Percentiles rank a stretch among this genome's conserved stretches.
phyloP scores from a whole-genome alignment of 306 rosid genomes.

The Sophora flavescens region DNA sequence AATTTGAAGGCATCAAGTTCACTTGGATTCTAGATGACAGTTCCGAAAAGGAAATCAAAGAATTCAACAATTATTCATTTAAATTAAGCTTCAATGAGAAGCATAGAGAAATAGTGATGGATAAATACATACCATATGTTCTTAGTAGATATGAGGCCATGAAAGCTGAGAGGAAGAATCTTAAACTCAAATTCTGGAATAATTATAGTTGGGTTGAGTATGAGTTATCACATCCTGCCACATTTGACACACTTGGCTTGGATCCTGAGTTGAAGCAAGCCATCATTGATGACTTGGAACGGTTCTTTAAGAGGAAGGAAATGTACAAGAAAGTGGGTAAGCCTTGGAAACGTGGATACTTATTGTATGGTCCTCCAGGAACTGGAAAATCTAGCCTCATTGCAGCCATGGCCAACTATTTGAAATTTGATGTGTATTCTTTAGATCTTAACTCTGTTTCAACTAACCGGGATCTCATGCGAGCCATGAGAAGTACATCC shows the following conservation, averaged over 20 bases:
- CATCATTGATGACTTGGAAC: constrained; percentile 45
- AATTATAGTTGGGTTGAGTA: constrained; percentile 19
- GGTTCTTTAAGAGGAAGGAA: constrained; percentile 54
- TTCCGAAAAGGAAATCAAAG: not conserved
- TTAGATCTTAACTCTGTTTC: constrained; percentile 47
- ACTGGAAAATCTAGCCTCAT: constrained; percentile 59
- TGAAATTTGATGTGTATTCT: constrained; percentile 56
- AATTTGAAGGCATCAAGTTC: constrained; percentile 43
- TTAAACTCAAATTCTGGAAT: constrained; percentile 34
- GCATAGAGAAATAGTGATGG: constrained; percentile 37
- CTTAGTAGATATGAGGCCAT: constrained; percentile 5
- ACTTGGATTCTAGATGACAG: constrained; percentile 37
- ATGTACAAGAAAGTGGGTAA: constrained; percentile 55
- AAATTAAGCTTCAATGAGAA: constrained; percentile 41
- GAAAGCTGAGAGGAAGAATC: constrained; percentile 37
- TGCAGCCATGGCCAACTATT: constrained; percentile 52
- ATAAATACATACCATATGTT: constrained; percentile 40
- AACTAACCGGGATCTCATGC: constrained; percentile 45
- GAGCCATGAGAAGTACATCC: constrained; percentile 32
- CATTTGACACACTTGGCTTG: constrained; percentile 51
- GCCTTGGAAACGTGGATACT: constrained; percentile 60
- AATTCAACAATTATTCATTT: not conserved
- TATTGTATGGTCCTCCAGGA: constrained; percentile 57
- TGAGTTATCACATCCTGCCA: constrained; percentile 48
- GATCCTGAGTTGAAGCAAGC: constrained; percentile 43